Conservation (phyloP, 495 filamentous ascomycete genomes). For the Elasticomyces elasticus region DNA sequence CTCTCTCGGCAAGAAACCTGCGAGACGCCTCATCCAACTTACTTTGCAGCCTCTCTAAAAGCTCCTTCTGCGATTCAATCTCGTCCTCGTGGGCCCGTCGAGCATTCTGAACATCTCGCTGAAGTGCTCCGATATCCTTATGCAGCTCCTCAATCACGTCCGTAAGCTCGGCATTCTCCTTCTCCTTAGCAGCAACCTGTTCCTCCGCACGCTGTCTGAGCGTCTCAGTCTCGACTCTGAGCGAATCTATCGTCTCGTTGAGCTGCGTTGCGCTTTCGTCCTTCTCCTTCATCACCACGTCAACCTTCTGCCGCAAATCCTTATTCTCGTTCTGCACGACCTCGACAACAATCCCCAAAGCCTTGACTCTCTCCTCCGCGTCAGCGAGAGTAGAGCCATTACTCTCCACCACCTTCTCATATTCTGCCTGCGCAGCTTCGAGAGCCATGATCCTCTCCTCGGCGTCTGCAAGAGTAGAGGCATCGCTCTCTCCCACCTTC, state of each 20-base stretch:
- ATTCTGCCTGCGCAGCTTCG: no score
- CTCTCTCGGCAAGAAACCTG: neutral
- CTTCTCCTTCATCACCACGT: neutral
- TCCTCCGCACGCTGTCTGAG: conserved; percentile 10
- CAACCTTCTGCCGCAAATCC: conserved; percentile 6
- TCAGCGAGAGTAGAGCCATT: no score
- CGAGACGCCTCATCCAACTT: conserved; percentile 9
- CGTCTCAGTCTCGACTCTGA: neutral
- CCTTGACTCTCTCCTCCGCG: no score
- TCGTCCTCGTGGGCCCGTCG: neutral
- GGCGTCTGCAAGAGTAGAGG: no score
- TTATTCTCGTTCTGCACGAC: conserved; percentile 7
- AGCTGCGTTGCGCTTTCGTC: conserved; percentile 1
- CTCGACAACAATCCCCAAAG: conserved; percentile 3
- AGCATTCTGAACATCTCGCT: conserved; percentile 3
- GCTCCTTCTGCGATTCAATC: neutral
- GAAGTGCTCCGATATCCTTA: neutral
- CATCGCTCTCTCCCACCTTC: no score
- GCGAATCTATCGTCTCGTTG: conserved; percentile 3
- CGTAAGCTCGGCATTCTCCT: conserved; percentile 7
- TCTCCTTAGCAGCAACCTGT: conserved; percentile 10
- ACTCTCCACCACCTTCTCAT: no score
- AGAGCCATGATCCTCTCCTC: no score
- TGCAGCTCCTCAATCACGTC: conserved; percentile 12
- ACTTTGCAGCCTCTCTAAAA: conserved; percentile 7